Evolutionary conservation across 331 rosid genomes (phyloP), one percentile per base, ranked within the genome.

Genomic region (Erythrophleum ivorense): DNA sequence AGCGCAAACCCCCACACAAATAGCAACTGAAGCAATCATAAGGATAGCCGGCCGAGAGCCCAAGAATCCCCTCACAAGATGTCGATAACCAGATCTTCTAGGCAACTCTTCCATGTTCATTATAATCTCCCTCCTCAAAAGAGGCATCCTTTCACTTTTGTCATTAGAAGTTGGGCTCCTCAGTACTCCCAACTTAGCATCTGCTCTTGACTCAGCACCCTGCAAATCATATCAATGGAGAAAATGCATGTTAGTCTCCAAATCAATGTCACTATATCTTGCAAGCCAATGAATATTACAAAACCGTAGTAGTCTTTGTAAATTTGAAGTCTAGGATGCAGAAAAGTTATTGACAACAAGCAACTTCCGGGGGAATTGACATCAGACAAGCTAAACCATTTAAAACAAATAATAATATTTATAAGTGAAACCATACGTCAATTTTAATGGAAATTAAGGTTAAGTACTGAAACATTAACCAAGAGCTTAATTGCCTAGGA

Each of bases 1-100:
- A 0, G 94, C 91, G 70, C 99, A 94, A 53, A 94, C 59, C 38
- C 91, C 97, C 46, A 94, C 77, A 85, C 99, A 96, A 60, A 96
- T 81, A 38, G 95, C 89, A 9, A 82, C 87, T 1, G 86, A 84
- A 78, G 86, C 88, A 31, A 94, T 83, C 59, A 90, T 83, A 50
- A 85, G 87, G 24, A 94, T 8, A 29, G 90, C 72, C 1, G 93
- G 86, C 18, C 88, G 93, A 19, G 83, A 82, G 78, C 81, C 46
- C 71, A 84, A 73, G 71, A 60, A 50, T 82, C 84, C 82, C 78
- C 88, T 80, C 0, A 85, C 78, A 19, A 81, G 62, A 66, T 71
- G 14, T 59, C 48, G 83, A 41, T 73, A 77, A 57, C 84, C 55
- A 0, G 84, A 60, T n/a, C 80, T 73, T 50, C 41, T 82, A 53